These are phyloP conservation scores for Eutrema heterophyllum DNA, from an alignment of 345 rosid species.

Conservation along the genomic window DNA sequence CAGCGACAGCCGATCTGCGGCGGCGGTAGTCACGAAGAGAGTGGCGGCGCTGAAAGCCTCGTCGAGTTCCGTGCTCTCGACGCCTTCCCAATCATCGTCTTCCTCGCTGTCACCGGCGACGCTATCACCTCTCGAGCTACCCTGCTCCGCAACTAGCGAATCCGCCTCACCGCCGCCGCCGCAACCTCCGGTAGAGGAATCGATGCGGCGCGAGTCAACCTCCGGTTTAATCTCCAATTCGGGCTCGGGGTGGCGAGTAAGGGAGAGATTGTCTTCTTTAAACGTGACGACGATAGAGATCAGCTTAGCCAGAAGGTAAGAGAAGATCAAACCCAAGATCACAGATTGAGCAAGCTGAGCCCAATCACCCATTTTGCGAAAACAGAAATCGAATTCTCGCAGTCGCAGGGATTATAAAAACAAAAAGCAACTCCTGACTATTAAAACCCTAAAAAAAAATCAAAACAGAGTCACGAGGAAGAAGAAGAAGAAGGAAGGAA, in stretches of 20 bases:
- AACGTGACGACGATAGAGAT: constrained; percentile 80
- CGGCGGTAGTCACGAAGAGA: constrained; percentile 64
- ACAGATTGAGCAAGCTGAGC: constrained; percentile 67
- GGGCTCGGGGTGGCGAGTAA: constrained; percentile 37
- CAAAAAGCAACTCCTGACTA: background rate
- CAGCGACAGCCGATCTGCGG: constrained; percentile 54
- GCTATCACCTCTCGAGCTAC: constrained; percentile 69
- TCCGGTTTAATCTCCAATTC: constrained; percentile 18
- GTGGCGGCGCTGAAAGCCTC: constrained; percentile 87
- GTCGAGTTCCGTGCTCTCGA: constrained; percentile 88
- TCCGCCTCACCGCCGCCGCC: constrained; percentile 37
- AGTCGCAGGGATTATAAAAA: background rate
- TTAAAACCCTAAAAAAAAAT: background rate
- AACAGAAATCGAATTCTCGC: background rate
- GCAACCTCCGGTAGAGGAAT: background rate
- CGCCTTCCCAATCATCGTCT: constrained; percentile 93
- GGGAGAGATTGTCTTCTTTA: constrained; percentile 65
- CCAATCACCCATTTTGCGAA: constrained; percentile 61
- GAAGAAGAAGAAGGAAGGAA: background rate
- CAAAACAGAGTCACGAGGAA: constrained; percentile 9
- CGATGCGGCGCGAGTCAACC: constrained; percentile 31
- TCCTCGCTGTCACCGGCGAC: constrained; percentile 37
- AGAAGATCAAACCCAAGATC: constrained; percentile 68
- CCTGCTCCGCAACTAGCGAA: constrained; percentile 67
- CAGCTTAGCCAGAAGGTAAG: constrained; percentile 88